phyloP scores from a whole-genome alignment of 768 basidiomycete species.

The Lactarius evosmus region DNA sequence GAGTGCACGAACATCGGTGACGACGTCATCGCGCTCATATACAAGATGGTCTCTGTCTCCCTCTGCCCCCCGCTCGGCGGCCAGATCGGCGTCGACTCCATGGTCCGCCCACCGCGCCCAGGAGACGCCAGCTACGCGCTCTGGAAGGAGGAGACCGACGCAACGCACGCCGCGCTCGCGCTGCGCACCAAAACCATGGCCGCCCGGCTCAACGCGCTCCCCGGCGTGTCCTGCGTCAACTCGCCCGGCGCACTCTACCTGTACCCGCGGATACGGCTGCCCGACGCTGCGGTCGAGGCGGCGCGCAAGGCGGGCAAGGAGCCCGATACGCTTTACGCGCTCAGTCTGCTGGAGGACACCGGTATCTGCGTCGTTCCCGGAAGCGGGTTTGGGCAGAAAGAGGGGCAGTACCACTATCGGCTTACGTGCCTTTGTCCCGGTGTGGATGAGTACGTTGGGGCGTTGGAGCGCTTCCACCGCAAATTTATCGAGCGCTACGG shows the following conservation, averaged over 20 bases:
- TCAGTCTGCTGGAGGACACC: slow-evolving; percentile 79
- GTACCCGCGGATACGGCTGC: slow-evolving; percentile 78
- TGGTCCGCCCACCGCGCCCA: slow-evolving; percentile 83
- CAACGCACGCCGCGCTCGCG: slow-evolving; percentile 72
- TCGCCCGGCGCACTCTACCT: slow-evolving; percentile 93
- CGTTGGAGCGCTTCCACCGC: slow-evolving; percentile 73
- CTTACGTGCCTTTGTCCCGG: slow-evolving; percentile 94
- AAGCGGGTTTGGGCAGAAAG: slow-evolving; percentile 90
- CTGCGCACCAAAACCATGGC: slow-evolving; percentile 72
- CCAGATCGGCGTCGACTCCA: slow-evolving; percentile 90
- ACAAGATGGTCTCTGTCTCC: slow-evolving; percentile 92
- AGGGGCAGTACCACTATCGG: slow-evolving; percentile 86
- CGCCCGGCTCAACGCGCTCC: slow-evolving; percentile 70
- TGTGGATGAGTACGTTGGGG: slow-evolving; percentile 86
- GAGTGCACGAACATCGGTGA: slow-evolving; percentile 81
- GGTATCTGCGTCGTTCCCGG: slow-evolving; percentile 95
- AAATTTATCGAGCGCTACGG: slow-evolving; percentile 54
- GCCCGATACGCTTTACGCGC: slow-evolving; percentile 87
- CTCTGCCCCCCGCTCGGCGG: slow-evolving; percentile 89
- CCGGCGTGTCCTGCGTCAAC: slow-evolving; percentile 87
- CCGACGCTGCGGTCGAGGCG: slow-evolving; percentile 66
- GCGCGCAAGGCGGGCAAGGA: slow-evolving; percentile 70
- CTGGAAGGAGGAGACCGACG: slow-evolving; percentile 81
- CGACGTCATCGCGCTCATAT: slow-evolving; percentile 79
- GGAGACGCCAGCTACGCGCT: slow-evolving; percentile 73